These are phyloP conservation scores for Selaginella moellendorffii DNA, from an alignment of 75 land plant genomes.

Conservation along the genomic window DNA sequence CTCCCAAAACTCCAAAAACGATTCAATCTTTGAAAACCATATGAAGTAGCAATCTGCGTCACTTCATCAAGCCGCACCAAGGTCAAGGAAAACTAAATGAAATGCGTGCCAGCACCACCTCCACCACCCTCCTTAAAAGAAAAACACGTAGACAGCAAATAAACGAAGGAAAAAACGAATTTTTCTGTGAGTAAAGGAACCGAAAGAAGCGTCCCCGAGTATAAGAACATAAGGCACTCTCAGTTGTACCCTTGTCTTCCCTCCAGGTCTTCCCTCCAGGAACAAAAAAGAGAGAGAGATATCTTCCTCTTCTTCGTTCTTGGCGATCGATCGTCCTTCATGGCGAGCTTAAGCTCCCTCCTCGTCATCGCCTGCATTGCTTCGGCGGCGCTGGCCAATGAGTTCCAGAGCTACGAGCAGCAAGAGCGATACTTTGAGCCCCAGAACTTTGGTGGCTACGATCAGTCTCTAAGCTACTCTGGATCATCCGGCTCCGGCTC, in stretches of 20 bases:
- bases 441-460: not conserved
- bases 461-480: not conserved
- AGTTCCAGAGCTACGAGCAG: not conserved
- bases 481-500: not conserved
- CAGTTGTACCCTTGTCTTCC: not conserved
- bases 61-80: not conserved
- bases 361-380: too few species aligned
- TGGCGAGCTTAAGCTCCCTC: not conserved
- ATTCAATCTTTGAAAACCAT: too few species aligned
- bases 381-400: not conserved
- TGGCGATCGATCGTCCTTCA: too few species aligned
- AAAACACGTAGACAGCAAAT: not conserved
- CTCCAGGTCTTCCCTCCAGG: not conserved
- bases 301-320: not conserved
- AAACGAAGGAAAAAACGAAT: not conserved
- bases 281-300: not conserved
- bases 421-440: not conserved
- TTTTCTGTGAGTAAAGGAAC: not conserved
- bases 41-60: too few species aligned
- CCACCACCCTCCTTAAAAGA: too few species aligned
- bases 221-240: not conserved
- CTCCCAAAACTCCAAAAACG: too few species aligned
- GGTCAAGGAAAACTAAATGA: constrained; percentile 1
- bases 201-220: not conserved
- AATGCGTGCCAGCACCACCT: not conserved